phyloP scores from a whole-genome alignment of 495 filamentous ascomycete species.

The Neurospora sp. region DNA sequence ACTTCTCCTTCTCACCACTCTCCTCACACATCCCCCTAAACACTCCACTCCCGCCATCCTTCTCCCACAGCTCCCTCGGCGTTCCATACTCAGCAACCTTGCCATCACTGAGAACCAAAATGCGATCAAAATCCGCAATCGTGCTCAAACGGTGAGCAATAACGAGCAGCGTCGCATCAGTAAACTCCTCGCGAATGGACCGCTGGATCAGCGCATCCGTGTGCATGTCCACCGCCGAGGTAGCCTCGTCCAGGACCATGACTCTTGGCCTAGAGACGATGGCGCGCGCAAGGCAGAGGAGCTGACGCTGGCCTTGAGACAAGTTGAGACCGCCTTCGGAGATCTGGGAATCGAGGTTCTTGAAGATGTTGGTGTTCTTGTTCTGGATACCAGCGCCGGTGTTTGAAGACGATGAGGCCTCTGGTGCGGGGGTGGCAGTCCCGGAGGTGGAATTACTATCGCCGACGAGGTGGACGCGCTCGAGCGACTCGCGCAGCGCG shows the following conservation, averaged over 20 bases:
- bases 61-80: constrained; percentile 56
- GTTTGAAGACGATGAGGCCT: constrained; percentile 5
- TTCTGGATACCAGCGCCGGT: constrained; percentile 12
- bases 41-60: constrained; percentile 39
- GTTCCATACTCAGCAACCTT: constrained; percentile 61
- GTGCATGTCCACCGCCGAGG: constrained; percentile 77
- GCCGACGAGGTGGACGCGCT: constrained; percentile 63
- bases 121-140: constrained; percentile 76
- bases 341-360: constrained; percentile 49
- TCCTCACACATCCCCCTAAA: constrained; percentile 67
- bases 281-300: constrained; percentile 79
- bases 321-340: constrained; percentile 72
- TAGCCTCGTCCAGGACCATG: constrained; percentile 87
- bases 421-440: constrained; percentile 14
- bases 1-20: constrained; percentile 56
- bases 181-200: constrained; percentile 71
- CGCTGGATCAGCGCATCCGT: constrained; percentile 77
- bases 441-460: constrained; percentile 26
- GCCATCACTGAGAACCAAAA: constrained; percentile 73
- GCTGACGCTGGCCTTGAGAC: constrained; percentile 80
- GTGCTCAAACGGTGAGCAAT: constrained; percentile 84
- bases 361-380: constrained; percentile 54
- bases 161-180: constrained; percentile 66
- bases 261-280: constrained; percentile 73
- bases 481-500: constrained; percentile 63